phyloP scores from a whole-genome alignment of 2,329 filamentous ascomycete genomes.

The Teratosphaeria destructans region DNA sequence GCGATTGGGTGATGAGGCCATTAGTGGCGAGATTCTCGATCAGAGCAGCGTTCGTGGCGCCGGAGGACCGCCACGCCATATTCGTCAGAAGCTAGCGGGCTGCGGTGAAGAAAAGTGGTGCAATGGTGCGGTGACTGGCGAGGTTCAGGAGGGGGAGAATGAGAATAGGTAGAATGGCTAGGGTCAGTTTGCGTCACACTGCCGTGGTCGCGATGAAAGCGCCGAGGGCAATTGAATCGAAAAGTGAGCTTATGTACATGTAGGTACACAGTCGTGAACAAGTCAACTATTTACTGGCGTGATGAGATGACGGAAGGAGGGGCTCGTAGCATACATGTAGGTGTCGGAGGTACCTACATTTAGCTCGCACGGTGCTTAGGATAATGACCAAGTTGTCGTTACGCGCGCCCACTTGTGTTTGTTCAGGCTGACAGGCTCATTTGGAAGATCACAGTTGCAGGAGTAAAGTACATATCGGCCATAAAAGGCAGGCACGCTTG shows the following conservation, averaged over 20 bases:
- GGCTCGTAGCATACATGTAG: too few species aligned
- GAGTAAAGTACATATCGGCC: background rate
- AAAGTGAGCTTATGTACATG: too few species aligned
- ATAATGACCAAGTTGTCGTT: background rate
- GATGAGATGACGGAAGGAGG: background rate
- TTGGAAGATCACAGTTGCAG: background rate
- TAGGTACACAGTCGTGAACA: too few species aligned
- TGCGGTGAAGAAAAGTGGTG: background rate
- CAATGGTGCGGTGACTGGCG: background rate
- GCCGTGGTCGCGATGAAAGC: too few species aligned
- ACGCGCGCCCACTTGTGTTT: background rate
- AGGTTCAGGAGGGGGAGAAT: background rate
- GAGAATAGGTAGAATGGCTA: background rate
- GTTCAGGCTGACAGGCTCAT: background rate
- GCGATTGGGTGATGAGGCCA: slow-evolving; percentile 59
- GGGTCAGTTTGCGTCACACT: background rate
- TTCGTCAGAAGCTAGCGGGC: too few species aligned
- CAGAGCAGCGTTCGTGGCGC: slow-evolving; percentile 61
- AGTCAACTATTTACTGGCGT: too few species aligned
- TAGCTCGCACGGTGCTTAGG: background rate
- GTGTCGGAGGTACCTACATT: too few species aligned
- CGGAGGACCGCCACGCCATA: slow-evolving; percentile 90
- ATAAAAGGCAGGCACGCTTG: background rate
- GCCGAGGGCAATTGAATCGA: too few species aligned
- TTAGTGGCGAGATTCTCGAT: slow-evolving; percentile 66